These are phyloP conservation scores for Lycium barbarum DNA, from an alignment of 257 asterid species.

Conservation along the genomic window DNA sequence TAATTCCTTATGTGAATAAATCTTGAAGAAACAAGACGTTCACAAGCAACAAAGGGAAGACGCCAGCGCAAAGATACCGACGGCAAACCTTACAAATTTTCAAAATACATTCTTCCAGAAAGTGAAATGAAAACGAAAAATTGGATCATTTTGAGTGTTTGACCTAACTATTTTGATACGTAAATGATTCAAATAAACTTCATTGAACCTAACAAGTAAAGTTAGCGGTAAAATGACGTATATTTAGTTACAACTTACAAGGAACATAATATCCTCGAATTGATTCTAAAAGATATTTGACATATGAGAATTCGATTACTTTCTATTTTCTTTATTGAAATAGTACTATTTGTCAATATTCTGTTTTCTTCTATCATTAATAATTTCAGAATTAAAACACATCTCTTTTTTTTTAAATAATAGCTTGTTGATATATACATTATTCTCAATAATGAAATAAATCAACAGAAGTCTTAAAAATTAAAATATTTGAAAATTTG, in stretches of 20 bases:
- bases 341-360: too few relatives aligned
- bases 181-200: neutral
- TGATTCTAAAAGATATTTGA: neutral
- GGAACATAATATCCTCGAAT: neutral
- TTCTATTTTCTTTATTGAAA: neutral
- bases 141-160: neutral
- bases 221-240: neutral
- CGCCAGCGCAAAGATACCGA: neutral
- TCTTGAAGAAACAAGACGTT: neutral
- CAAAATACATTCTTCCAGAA: neutral
- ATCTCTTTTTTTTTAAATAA: too few relatives aligned
- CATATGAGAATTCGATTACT: neutral
- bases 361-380: neutral
- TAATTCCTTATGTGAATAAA: neutral
- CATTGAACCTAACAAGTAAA: neutral
- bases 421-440: neutral
- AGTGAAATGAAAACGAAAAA: neutral
- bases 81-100: neutral
- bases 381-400: neutral
- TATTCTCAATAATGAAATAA: neutral
- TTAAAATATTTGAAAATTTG: neutral
- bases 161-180: neutral
- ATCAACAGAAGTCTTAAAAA: neutral
- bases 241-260: neutral
- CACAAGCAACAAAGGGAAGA: neutral